A percentile compares a stretch with the other conserved stretches of the same genome.
Evolutionary conservation across 768 basidiomycete genomes (phyloP).

Genomic region (Tulasnella sp.): DNA sequence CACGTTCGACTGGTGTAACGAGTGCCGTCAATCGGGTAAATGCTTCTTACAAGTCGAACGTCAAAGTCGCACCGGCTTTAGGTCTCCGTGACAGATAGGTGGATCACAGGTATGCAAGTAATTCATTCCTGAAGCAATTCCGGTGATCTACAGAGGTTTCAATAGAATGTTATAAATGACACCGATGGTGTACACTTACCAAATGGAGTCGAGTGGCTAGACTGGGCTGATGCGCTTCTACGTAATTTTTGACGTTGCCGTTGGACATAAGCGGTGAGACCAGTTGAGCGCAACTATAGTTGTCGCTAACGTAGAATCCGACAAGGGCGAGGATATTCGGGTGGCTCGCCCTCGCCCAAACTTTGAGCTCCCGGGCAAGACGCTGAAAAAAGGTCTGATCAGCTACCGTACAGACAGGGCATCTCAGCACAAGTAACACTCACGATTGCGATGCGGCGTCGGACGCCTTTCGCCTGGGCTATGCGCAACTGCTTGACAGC

Average conservation of each 20-base stretch:
- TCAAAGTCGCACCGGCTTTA: background rate
- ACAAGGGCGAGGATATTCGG: background rate
- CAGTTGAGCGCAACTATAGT: background rate
- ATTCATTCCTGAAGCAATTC: background rate
- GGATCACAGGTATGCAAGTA: background rate
- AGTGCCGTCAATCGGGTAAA: no score
- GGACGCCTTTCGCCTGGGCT: background rate
- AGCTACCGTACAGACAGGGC: no score
- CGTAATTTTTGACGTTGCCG: background rate
- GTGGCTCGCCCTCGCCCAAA: background rate
- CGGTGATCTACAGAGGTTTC: background rate
- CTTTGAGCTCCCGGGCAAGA: background rate
- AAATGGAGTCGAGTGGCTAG: background rate
- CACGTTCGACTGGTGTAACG: no score
- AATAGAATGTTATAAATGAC: no score
- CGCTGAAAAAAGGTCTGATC: background rate
- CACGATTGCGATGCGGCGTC: background rate
- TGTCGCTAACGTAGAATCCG: background rate
- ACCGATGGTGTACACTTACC: background rate
- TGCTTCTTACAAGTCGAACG: no score
- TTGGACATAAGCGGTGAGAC: background rate
- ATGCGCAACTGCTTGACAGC: background rate
- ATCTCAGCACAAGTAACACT: background rate
- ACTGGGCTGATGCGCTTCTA: background rate
- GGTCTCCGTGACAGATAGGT: background rate